phyloP scores from a whole-genome alignment of 208 protist species.

The Willaertia magna region DNA sequence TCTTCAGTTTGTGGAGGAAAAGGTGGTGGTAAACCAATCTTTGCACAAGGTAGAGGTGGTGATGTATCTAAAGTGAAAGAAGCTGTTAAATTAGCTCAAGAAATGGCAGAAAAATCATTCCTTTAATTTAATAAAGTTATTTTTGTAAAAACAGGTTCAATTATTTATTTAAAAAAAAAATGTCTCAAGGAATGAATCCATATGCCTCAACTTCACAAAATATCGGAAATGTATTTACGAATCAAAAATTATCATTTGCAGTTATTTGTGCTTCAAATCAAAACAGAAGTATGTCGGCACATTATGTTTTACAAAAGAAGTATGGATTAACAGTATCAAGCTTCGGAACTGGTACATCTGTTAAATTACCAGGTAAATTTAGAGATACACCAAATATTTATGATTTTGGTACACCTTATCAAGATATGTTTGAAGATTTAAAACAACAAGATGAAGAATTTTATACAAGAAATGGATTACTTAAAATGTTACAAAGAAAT shows the following conservation, averaged over 20 bases:
- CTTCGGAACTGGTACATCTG: constrained; percentile 32
- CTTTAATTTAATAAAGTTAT: neutral
- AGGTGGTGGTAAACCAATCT: neutral
- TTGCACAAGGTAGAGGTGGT: neutral
- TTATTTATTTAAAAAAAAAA: no score
- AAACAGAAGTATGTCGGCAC: constrained; percentile 34
- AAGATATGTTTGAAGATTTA: constrained; percentile 31
- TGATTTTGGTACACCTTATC: constrained; percentile 35
- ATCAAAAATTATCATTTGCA: constrained; percentile 12
- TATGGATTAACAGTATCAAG: constrained; percentile 9
- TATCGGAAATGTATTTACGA: neutral
- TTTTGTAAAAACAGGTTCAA: no score
- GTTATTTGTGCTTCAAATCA: constrained; percentile 37
- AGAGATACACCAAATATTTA: constrained; percentile 32
- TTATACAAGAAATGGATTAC: constrained; percentile 34
- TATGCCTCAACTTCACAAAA: no score
- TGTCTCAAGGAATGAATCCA: no score
- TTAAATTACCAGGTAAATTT: constrained; percentile 34
- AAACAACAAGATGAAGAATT: constrained; percentile 24
- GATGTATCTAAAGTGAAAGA: neutral
- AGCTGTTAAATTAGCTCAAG: neutral
- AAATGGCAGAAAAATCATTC: neutral
- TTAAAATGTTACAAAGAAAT: constrained; percentile 38
- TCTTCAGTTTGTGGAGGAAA: neutral
- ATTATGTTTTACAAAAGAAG: constrained; percentile 20